These are phyloP conservation scores for Mycena maculata DNA, from an alignment of 768 basidiomycete species.

Conservation along the genomic window DNA sequence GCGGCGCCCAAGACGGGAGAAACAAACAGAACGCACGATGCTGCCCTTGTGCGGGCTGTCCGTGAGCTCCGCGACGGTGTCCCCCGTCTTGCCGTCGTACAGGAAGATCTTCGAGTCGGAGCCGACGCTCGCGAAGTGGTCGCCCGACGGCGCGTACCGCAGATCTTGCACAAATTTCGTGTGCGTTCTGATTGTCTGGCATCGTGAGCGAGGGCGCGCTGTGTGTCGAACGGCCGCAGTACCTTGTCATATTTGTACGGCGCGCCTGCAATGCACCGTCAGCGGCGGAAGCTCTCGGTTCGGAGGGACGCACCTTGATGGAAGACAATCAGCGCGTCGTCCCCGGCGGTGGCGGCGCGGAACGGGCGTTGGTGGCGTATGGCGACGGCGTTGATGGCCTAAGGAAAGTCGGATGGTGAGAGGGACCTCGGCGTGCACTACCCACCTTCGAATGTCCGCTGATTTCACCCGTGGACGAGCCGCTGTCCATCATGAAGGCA, in stretches of 20 bases:
- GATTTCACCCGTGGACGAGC: conserved; percentile 89
- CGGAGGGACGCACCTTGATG: conserved; percentile 68
- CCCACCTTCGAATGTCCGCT: conserved; percentile 88
- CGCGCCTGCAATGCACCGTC: conserved; percentile 57
- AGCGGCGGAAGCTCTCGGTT: background rate
- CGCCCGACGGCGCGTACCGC: conserved; percentile 83
- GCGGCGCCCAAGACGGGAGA: background rate
- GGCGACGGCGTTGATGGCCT: conserved; percentile 90
- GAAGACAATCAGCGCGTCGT: conserved; percentile 85
- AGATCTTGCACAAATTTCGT: conserved; percentile 94
- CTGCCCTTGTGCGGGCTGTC: conserved; percentile 80
- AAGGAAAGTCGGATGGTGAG: background rate
- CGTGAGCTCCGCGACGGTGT: conserved; percentile 75
- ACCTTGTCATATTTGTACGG: conserved; percentile 94
- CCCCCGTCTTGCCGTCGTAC: conserved; percentile 91
- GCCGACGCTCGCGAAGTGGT: conserved; percentile 88
- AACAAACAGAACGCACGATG: conserved; percentile 62
- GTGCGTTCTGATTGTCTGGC: conserved; percentile 85
- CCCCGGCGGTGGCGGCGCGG: conserved; percentile 89
- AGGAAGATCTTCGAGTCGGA: conserved; percentile 89
- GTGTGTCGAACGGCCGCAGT: background rate
- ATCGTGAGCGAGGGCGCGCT: conserved; percentile 6
- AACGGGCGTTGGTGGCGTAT: conserved; percentile 92
- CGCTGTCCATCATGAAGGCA: conserved; percentile 86
- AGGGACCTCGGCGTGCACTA: background rate